Base-by-base conservation (phyloP, 2,329 filamentous ascomycete genomes). In the Onygenales sp. region DNA sequence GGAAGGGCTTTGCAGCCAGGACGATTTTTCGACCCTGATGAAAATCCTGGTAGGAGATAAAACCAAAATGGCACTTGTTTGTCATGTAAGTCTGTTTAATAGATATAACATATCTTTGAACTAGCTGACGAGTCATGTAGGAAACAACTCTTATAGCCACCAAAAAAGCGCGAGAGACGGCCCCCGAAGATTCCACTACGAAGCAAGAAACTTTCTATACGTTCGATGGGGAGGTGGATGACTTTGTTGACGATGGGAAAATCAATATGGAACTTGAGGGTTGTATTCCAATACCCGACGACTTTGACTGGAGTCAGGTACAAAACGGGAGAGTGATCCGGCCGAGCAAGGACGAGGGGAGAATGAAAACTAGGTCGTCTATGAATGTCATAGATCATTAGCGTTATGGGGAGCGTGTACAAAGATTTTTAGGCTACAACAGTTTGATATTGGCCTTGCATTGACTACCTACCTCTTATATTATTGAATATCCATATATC, bases 61-160 rank as follows among this genome's bases (percentile, higher is more conserved):
- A 21, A 34, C 45, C 9, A 48, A 48, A 42, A 39, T 49, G 7
- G 52, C 52, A 40, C 42, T 52, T 36, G 46, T 58, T 39, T 58
- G 54, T 39, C 56, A 56, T 49, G 56, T 58, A 56, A 32, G 53
- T 34, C 9, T 36, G 13, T 39, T 27, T 27, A 7, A 39, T 9
- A 1, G 36, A n/a, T 39, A 39, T 31, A 27, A 27, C 2, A 27
- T 27, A 27, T 5, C 0, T 5, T 11, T 4, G 13, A 17, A 46
- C 11, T 13, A 7, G n/a, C 36, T 49, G 6, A 49, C 34, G 11
- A 32, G 9, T 9, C 17, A 1, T 36, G 3, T 27, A 49, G 46
- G 36, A 49, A 49, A 40, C 36, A 8, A 40, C 36, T 6, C 36
- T 49, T 31, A 21, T 36, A 10, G n/a, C 10, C 13, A 14, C 5